Percentiles rank a stretch among this genome's conserved stretches.
Evolutionary conservation across 495 filamentous ascomycete species (phyloP).

Genomic region (Penicillium steckii): DNA sequence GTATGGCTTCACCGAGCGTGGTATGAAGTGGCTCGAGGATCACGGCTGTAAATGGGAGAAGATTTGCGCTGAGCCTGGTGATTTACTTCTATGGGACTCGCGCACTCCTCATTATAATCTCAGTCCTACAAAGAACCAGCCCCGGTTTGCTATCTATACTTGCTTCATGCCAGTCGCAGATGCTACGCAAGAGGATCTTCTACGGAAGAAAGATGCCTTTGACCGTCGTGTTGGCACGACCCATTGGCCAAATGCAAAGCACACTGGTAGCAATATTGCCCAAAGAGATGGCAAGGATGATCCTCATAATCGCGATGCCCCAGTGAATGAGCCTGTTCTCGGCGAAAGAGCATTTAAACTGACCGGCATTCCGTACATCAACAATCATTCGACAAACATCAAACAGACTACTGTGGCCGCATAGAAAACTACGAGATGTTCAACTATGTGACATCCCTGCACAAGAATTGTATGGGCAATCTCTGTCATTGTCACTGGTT

Average conservation of each 20-base stretch:
- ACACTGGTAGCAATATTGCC: conserved; percentile 32
- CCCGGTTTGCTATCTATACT: conserved; percentile 33
- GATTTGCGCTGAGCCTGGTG: conserved; percentile 40
- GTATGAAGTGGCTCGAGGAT: conserved; percentile 38
- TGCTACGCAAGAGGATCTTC: conserved; percentile 32
- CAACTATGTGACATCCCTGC: no score
- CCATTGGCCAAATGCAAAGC: conserved; percentile 37
- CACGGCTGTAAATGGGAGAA: conserved; percentile 37
- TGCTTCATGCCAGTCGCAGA: conserved; percentile 39
- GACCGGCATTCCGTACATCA: conserved; percentile 37
- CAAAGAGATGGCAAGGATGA: conserved; percentile 28
- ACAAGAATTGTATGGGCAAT: no score
- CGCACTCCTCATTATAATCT: conserved; percentile 41
- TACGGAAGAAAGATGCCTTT: conserved; percentile 37
- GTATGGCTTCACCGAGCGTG: conserved; percentile 39
- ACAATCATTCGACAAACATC: not conserved
- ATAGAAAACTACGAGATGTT: no score
- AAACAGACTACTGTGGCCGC: not conserved
- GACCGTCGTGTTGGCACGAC: conserved; percentile 34
- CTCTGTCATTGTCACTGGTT: no score
- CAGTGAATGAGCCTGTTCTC: conserved; percentile 26
- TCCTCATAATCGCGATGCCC: conserved; percentile 25
- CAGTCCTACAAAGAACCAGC: conserved; percentile 19
- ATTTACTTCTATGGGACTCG: conserved; percentile 45
- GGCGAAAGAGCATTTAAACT: conserved; percentile 32